Percentiles rank a stretch among this genome's conserved stretches.
These are phyloP conservation scores for Marasmius sp. DNA, from an alignment of 1,284 basidiomycete genomes.

Conservation along the genomic window DNA sequence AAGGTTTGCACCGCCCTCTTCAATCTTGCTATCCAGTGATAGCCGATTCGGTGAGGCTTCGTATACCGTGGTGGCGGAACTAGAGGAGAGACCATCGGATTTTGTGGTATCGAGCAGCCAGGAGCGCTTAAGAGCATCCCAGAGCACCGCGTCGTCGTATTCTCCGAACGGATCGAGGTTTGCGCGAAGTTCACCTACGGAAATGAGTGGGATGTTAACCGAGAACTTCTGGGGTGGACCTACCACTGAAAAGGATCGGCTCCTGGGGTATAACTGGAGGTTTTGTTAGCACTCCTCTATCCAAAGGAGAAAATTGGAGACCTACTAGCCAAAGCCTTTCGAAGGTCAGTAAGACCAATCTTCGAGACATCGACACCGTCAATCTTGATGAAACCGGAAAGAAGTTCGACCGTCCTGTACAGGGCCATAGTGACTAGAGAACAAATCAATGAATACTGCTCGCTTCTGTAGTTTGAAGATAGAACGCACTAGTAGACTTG, in stretches of 20 bases:
- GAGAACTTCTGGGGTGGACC: neutral
- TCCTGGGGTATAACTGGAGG: constrained; percentile 47
- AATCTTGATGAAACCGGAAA: constrained; percentile 32
- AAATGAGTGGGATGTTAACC: constrained; percentile 18
- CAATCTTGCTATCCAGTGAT: constrained; percentile 5
- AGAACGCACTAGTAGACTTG: neutral
- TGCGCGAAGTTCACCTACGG: constrained; percentile 57
- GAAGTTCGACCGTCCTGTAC: constrained; percentile 42
- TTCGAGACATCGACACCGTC: constrained; percentile 49
- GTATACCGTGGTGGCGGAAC: neutral
- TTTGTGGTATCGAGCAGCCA: constrained; percentile 43
- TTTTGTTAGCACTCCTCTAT: neutral
- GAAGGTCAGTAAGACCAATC: constrained; percentile 47
- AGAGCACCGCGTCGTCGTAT: constrained; percentile 58
- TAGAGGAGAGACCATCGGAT: neutral
- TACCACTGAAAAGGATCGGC: constrained; percentile 52
- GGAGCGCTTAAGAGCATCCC: constrained; percentile 61
- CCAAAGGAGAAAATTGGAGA: neutral
- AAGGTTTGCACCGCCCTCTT: constrained; percentile 5
- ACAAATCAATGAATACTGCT: constrained; percentile 49
- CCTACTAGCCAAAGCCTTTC: constrained; percentile 41
- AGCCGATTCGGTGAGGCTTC: constrained; percentile 1
- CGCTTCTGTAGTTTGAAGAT: constrained; percentile 35
- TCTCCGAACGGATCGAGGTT: constrained; percentile 71
- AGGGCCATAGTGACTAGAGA: constrained; percentile 40